These are phyloP conservation scores for Entophlyctis luteolus DNA, from an alignment of 192 early-diverging fungal genomes.

Conservation along the genomic window DNA sequence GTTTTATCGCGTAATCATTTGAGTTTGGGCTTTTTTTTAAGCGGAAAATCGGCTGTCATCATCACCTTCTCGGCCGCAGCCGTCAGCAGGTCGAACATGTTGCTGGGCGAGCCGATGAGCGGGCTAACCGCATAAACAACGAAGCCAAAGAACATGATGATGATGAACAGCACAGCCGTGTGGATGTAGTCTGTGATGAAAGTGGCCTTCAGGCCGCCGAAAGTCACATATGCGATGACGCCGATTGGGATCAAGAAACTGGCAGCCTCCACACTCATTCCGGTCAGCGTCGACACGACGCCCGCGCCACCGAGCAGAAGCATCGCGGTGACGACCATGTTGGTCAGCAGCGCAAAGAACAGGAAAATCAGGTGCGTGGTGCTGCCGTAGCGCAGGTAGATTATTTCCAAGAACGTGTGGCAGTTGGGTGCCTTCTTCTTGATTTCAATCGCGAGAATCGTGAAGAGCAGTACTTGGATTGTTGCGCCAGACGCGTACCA, in stretches of 20 bases:
- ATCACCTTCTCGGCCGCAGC: conserved; percentile 35
- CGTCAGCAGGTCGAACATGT: conserved; percentile 65
- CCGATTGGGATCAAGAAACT: conserved; percentile 67
- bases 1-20: not conserved
- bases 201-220: conserved; percentile 71
- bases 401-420: conserved; percentile 71
- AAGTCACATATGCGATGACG: conserved; percentile 62
- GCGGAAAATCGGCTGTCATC: not conserved
- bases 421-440: conserved; percentile 71
- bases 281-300: conserved; percentile 61
- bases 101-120: conserved; percentile 59
- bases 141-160: conserved; percentile 65
- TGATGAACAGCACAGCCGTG: conserved; percentile 66
- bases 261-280: conserved; percentile 59
- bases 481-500: conserved; percentile 70
- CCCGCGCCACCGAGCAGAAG: conserved; percentile 67
- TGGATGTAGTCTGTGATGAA: conserved; percentile 72
- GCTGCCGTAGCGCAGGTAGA: conserved; percentile 62
- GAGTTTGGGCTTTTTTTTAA: not conserved
- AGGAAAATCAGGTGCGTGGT: conserved; percentile 58
- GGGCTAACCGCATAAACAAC: conserved; percentile 60
- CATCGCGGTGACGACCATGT: conserved; percentile 70
- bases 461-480: conserved; percentile 68
- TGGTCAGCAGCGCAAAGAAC: conserved; percentile 33
- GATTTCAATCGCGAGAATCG: conserved; percentile 69